Evolutionary conservation across 2,329 filamentous ascomycete species (phyloP), one percentile per base, ranked within the genome.

Genomic region (Fusarium aywerte): DNA sequence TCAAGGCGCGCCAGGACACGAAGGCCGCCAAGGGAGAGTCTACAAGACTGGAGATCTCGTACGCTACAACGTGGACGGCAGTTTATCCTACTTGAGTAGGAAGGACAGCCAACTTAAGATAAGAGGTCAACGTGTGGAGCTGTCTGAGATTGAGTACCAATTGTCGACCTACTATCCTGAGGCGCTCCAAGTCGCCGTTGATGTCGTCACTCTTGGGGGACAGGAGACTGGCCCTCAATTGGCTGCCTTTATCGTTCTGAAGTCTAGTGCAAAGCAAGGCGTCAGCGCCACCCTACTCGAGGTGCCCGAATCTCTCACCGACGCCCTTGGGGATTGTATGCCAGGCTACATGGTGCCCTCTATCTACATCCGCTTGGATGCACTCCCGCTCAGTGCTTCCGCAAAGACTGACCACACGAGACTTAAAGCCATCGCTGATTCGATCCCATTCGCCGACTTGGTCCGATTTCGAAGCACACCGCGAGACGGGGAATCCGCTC

Each of bases 41-140:
- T 58, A 58, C 35, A 58, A 52, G 35, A 48, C 27, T 31, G 39
- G 49, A 23, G 43, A 44, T n/a, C 18, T 57, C 33, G 25, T 52
- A 16, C 38, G 54, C 21, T 45, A 54, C 51, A 23, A 44, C 9
- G 20, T 21, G 10, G 21, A 61, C 7, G 42, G 52, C 21, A 45
- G 20, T 2, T 27, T 42, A n/a, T 16, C 33, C 6, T 73, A 70
- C n/a, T 2, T 53, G 7, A 39, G 48, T 16, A 15, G 55, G 12
- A 52, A 52, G 27, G 55, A 57, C 13, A 49, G 42, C 25, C 53
- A 57, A 42, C 69, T 87, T 85, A 0, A 77, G 53, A n/a, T 57
- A 16, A 21, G 53, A 7, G 53, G 53, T 9, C 53, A 57, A 27
- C 31, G 53, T 4, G 42, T 57, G 11, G 53, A 57, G 27, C 7